phyloP scores from a whole-genome alignment of 495 filamentous ascomycete species.

The Paragyromitra xinjiangensis region DNA sequence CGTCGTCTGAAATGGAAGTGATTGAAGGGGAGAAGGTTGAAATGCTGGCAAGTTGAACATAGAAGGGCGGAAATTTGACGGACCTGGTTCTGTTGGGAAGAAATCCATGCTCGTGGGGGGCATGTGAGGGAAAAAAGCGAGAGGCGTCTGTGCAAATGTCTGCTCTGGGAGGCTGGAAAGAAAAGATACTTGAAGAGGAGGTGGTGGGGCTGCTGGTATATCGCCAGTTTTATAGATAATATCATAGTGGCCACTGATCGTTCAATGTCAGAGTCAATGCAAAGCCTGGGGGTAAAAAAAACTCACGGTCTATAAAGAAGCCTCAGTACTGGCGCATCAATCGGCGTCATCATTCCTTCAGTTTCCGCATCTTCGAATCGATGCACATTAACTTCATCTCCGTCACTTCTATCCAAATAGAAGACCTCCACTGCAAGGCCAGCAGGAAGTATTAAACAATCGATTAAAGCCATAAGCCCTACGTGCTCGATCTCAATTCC shows the following conservation, averaged over 20 bases:
- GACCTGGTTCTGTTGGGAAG: conserved; percentile 47
- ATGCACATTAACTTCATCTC: conserved; percentile 80
- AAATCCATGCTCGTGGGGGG: conserved; percentile 40
- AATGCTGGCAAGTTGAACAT: conserved; percentile 50
- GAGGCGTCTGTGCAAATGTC: conserved; percentile 52
- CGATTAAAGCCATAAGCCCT: conserved; percentile 77
- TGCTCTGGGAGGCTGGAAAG: conserved; percentile 54
- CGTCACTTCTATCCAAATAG: conserved; percentile 88
- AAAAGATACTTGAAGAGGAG: conserved; percentile 56
- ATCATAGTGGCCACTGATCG: conserved; percentile 84
- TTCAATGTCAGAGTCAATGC: conserved; percentile 27
- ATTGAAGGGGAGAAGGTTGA: conserved; percentile 52
- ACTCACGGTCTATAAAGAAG: conserved; percentile 77
- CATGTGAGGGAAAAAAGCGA: conserved; percentile 45
- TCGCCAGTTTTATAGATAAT: conserved; percentile 78
- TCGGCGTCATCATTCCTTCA: conserved; percentile 55
- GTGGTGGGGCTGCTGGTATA: conserved; percentile 45
- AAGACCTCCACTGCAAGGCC: conserved; percentile 84
- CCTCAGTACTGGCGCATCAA: conserved; percentile 62
- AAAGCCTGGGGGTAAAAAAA: conserved; percentile 9
- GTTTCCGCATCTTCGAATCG: conserved; percentile 69
- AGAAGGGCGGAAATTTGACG: conserved; percentile 55
- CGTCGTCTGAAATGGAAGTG: conserved; percentile 63
- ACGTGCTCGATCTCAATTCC: conserved; percentile 88
- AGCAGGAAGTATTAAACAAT: conserved; percentile 80